These are phyloP conservation scores for Aspergillus texensis DNA, from an alignment of 2,329 filamentous ascomycete species.

Conservation along the genomic window DNA sequence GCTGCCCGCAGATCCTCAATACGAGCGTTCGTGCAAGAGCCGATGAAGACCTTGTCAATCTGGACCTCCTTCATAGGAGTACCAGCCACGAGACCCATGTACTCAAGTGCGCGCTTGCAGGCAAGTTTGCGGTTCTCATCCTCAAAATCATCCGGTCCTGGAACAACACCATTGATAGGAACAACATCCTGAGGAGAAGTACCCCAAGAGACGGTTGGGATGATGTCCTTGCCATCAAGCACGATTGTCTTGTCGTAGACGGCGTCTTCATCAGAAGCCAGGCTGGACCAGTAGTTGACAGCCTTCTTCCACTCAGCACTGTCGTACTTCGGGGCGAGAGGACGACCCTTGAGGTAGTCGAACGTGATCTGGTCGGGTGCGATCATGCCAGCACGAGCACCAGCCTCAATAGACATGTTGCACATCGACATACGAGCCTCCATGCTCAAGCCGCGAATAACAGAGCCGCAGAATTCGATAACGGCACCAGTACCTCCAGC, in stretches of 20 bases:
- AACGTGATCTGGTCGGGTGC: constrained; percentile 93
- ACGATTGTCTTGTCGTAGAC: constrained; percentile 88
- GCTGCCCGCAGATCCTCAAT: constrained; percentile 94
- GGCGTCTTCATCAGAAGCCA: constrained; percentile 84
- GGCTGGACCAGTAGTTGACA: constrained; percentile 80
- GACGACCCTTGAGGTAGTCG: constrained; percentile 89
- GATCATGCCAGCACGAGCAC: constrained; percentile 94
- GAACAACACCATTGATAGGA: constrained; percentile 89
- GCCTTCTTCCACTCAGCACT: constrained; percentile 90
- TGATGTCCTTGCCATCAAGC: constrained; percentile 89
- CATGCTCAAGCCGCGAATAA: constrained; percentile 87
- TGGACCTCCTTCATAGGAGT: constrained; percentile 89
- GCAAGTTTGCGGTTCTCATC: constrained; percentile 78
- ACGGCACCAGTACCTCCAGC: constrained; percentile 92
- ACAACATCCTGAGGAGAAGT: constrained; percentile 95
- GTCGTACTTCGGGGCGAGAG: constrained; percentile 81
- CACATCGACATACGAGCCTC: constrained; percentile 99
- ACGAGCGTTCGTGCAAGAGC: constrained; percentile 94
- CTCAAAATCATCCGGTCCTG: constrained; percentile 83
- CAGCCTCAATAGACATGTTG: constrained; percentile 98
- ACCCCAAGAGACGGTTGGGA: constrained; percentile 94
- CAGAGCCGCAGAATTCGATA: constrained; percentile 96
- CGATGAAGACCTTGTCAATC: constrained; percentile 96
- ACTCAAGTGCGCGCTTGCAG: constrained; percentile 82
- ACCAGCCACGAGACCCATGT: constrained; percentile 89